These are phyloP conservation scores for Lachancea meyersii DNA, from an alignment of 805 yeast species.

Conservation along the genomic window DNA sequence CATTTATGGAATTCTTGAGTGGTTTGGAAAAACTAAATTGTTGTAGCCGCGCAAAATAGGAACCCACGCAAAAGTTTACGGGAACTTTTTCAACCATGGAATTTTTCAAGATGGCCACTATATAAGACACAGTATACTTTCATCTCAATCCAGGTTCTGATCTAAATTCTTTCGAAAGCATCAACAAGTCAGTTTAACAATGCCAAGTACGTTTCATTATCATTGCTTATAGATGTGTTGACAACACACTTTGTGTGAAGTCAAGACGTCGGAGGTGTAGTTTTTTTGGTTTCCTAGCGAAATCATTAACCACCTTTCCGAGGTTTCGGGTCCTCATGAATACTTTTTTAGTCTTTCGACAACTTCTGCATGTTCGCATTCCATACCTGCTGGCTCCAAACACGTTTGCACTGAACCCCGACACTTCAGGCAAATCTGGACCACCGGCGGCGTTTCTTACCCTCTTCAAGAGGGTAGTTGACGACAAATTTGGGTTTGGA, in stretches of 20 bases:
- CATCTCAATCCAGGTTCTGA: not conserved
- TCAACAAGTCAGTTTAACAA: conserved; percentile 36
- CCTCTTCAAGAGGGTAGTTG: not conserved
- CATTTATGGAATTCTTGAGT: too few species aligned
- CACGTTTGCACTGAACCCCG: conserved; percentile 68
- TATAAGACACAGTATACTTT: not conserved
- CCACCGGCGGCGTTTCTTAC: not conserved
- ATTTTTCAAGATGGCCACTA: not conserved
- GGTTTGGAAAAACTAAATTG: too few species aligned
- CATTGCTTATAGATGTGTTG: conserved; percentile 3
- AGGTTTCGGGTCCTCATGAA: conserved; percentile 73
- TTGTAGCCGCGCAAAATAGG: not conserved
- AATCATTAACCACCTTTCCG: conserved; percentile 22
- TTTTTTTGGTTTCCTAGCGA: not conserved
- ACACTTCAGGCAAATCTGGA: conserved; percentile 57
- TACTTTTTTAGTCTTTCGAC: conserved; percentile 8
- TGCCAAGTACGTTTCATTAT: conserved; percentile 53
- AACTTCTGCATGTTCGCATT: not conserved
- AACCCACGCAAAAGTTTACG: not conserved
- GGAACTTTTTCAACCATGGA: not conserved
- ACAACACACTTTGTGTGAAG: not conserved
- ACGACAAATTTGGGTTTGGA: too few species aligned
- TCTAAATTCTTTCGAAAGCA: not conserved
- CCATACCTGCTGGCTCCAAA: not conserved
- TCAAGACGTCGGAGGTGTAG: conserved; percentile 6